Conservation (phyloP, 2,329 filamentous ascomycete species). For the Hypoxylon sp. region DNA sequence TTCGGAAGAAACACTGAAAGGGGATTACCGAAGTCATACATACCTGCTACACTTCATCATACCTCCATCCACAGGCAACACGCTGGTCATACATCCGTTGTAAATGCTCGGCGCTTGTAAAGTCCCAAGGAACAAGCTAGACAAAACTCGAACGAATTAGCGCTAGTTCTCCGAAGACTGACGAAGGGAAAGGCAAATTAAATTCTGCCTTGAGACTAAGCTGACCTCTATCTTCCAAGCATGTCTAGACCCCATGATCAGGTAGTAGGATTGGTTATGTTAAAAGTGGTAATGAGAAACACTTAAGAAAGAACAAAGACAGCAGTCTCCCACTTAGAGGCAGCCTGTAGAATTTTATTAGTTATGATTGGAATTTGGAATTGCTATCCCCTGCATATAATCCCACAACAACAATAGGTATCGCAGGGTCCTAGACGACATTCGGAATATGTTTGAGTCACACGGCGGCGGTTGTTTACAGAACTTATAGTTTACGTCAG, state of each 20-base stretch:
- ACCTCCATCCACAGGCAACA: conserved; percentile 56
- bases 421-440: no score
- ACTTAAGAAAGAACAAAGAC: neutral
- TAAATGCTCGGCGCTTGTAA: conserved; percentile 50
- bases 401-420: no score
- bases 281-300: neutral
- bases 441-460: no score
- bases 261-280: neutral
- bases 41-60: conserved; percentile 46
- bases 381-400: no score
- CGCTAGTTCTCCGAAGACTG: neutral
- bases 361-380: no score
- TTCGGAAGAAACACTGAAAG: neutral
- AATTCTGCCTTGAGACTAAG: conserved; percentile 29
- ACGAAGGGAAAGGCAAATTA: neutral
- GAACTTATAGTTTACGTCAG: conserved; percentile 4
- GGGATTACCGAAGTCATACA: neutral
- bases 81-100: conserved; percentile 54
- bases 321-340: no score
- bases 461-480: conserved; percentile 1
- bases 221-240: conserved; percentile 50
- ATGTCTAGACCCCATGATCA: no score
- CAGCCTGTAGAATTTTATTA: no score
- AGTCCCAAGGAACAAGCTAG: conserved; percentile 56
- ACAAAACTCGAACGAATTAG: conserved; percentile 4